A percentile compares a stretch with the other conserved stretches of the same genome.
Conservation (phyloP, 169 alveolate genomes). For the Plasmodium billcollinsi region DNA sequence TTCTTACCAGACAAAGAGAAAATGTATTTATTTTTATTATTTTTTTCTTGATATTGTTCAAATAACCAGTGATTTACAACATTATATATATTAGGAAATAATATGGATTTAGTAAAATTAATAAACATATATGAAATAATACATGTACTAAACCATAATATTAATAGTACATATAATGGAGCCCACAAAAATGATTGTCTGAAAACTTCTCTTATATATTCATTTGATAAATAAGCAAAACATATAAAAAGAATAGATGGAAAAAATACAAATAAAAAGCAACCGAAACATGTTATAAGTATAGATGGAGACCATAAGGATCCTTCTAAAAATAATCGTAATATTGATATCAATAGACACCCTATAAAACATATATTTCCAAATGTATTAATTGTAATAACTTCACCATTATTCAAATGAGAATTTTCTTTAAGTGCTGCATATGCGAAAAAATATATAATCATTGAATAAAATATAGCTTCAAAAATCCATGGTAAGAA, state of each 20-base stretch:
- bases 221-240: constrained; percentile 77
- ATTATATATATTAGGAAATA: constrained; percentile 80
- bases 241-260: constrained; percentile 77
- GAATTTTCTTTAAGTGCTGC: constrained; percentile 73
- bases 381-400: constrained; percentile 78
- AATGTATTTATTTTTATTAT: constrained; percentile 33
- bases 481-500: constrained; percentile 71
- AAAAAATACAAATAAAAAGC: constrained; percentile 74
- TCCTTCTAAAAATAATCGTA: constrained; percentile 81
- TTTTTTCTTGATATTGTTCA: constrained; percentile 74
- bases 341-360: constrained; percentile 78
- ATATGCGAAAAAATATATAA: constrained; percentile 65
- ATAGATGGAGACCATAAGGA: constrained; percentile 79
- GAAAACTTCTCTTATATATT: constrained; percentile 75
- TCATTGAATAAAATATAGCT: constrained; percentile 58
- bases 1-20: constrained; percentile 18
- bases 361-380: constrained; percentile 81
- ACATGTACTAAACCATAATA: constrained; percentile 81
- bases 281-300: constrained; percentile 53
- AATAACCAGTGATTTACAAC: constrained; percentile 80
- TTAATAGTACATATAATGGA: constrained; percentile 80
- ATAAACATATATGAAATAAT: constrained; percentile 75
- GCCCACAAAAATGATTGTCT: constrained; percentile 79
- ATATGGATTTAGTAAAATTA: constrained; percentile 73
- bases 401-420: constrained; percentile 76